Percentiles rank a stretch among this genome's conserved stretches.
phyloP scores from a whole-genome alignment of 2,329 filamentous ascomycete species.

The Berkeleyomyces basicola region DNA sequence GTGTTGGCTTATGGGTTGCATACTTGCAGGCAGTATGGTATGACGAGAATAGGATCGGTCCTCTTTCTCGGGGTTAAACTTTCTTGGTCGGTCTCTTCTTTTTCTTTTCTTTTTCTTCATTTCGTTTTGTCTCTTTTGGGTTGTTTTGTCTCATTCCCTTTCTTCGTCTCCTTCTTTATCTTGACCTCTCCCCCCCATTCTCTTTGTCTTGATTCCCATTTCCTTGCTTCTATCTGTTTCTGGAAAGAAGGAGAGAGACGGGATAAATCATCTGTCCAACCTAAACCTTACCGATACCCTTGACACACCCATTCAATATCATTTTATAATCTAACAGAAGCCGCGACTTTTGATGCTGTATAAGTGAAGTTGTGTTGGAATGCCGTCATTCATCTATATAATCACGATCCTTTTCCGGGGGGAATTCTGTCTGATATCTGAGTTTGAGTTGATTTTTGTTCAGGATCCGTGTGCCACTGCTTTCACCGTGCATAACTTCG shows the following conservation, averaged over 20 bases:
- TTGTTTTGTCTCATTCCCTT: neutral
- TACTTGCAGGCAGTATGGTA: neutral
- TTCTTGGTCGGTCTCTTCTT: conserved; percentile 5
- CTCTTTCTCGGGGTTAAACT: conserved; percentile 12
- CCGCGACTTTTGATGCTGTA: neutral
- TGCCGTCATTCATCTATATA: too few relatives aligned
- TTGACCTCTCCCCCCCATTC: conserved; percentile 13
- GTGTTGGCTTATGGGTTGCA: neutral
- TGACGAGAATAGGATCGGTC: neutral
- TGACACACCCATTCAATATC: conserved; percentile 12
- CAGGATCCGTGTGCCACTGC: neutral
- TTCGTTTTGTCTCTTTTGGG: neutral
- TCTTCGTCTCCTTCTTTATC: conserved; percentile 6
- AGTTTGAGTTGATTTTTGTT: neutral
- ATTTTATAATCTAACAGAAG: conserved; percentile 13
- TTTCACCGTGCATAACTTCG: neutral
- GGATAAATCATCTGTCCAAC: neutral
- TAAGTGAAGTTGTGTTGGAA: neutral
- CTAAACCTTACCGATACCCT: conserved; percentile 3
- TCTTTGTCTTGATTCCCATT: conserved; percentile 9
- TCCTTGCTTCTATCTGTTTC: conserved; percentile 7
- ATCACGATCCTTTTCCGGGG: too few relatives aligned
- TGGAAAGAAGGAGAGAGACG: conserved; percentile 10
- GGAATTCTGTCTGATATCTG: neutral
- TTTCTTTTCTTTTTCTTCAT: neutral